phyloP scores from a whole-genome alignment of 257 asterid genomes.

The Solanum piurae region DNA sequence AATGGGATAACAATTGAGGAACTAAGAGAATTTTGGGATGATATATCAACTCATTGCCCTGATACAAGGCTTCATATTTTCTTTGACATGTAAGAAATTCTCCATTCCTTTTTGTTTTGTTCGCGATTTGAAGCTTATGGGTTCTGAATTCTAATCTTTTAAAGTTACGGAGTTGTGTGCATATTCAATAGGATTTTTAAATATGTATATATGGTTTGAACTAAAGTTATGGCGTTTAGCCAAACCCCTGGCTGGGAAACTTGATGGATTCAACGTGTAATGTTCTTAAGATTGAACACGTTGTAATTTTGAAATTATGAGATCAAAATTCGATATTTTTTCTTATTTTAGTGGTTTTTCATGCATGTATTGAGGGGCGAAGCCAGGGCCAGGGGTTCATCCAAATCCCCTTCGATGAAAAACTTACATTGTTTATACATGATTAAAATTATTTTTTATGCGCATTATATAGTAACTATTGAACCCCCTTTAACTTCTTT shows the following conservation, averaged over 20 bases:
- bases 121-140: background rate
- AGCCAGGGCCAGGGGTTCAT: background rate
- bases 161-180: background rate
- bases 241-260: background rate
- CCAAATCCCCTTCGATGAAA: background rate
- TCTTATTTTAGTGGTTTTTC: background rate
- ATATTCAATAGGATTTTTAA: background rate
- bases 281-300: background rate
- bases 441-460: background rate
- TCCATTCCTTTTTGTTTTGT: background rate
- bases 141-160: background rate
- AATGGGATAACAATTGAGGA: slow-evolving; percentile 43
- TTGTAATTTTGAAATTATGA: background rate
- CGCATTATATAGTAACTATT: background rate
- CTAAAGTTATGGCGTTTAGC: background rate
- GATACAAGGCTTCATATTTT: slow-evolving; percentile 83
- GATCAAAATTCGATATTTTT: background rate
- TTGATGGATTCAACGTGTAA: background rate
- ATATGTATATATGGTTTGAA: background rate
- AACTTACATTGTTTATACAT: background rate
- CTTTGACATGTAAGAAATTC: slow-evolving; percentile 71
- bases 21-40: slow-evolving; percentile 61
- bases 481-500: background rate
- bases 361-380: background rate
- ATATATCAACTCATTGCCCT: slow-evolving; percentile 54